Evolutionary conservation across 1,284 basidiomycete genomes (phyloP), one percentile per base, ranked within the genome.

Genomic region (Ustilago shanxiensis): DNA sequence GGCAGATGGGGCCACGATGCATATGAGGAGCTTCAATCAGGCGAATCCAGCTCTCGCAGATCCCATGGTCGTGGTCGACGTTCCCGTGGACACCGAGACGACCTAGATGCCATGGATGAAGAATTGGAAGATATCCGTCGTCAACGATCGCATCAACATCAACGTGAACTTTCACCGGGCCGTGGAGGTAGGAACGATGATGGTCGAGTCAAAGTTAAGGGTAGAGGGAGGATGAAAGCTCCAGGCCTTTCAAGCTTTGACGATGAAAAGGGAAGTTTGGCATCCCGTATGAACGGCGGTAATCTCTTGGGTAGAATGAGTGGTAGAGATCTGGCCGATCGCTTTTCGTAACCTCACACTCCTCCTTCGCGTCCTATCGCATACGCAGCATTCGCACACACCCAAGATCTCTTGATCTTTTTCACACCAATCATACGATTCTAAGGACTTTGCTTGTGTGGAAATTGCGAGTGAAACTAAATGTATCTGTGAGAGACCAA

Each of bases 171-270:
- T n/a, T 79, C 77, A 1, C 79, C 79, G 2, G 52, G 55, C 6
- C 56, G 70, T n/a, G 22, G 35, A 11, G 6, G 6, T 18, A 37
- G 28, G 9, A 16, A 29, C 16, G 37, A 45, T 16, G 62, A 55
- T 14, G 71, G 64, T 13, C 18, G 71, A 35, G 60, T 63, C 55
- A 69, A 68, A 50, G 60, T 69, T 37, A 79, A 70, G 41, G 77
- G 77, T 2, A 37, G 77, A 14, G 77, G 77, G 0, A 37, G 69
- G 6, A 79, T 79, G 77, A 75, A 73, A 50, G 77, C 77, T n/a
- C 77, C 77, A 9, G 66, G 65, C 10, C 37, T 60, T 3, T 52
- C 59, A 11, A 53, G 39, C 4, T 59, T 58, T 20, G 55, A 62
- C 49, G 60, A 63, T 33, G 51, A 64, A 3, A 60, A 60, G 20